Conservation (phyloP, 768 basidiomycete species). For the Cantharellus anzutake region DNA sequence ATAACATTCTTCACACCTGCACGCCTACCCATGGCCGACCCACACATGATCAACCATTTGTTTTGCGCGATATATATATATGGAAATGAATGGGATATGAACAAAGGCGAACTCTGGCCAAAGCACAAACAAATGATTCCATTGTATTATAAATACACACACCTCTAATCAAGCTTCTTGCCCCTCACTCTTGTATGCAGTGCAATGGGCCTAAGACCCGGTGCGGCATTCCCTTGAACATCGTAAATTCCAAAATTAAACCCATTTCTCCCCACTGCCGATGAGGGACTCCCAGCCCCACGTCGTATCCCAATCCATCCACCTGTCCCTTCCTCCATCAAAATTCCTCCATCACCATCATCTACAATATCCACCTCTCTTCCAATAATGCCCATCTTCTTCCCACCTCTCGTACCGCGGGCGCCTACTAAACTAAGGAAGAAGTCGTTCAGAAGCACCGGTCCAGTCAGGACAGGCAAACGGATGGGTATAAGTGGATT, state of each 20-base stretch:
- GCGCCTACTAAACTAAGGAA: background rate
- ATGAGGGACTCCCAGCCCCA: background rate
- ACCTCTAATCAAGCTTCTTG: background rate
- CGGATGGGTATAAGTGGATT: constrained; percentile 58
- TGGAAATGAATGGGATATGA: too few species aligned
- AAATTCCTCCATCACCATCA: background rate
- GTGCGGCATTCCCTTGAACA: background rate
- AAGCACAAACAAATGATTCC: too few species aligned
- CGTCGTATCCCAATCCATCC: background rate
- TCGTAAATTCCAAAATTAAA: background rate
- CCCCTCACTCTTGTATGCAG: background rate
- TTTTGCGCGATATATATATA: too few species aligned
- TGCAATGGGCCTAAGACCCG: background rate
- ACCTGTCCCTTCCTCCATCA: background rate
- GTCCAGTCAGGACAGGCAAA: constrained; percentile 41
- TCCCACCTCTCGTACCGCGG: background rate
- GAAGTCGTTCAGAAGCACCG: background rate
- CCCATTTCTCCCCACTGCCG: background rate
- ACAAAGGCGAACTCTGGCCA: too few species aligned
- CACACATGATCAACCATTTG: too few species aligned
- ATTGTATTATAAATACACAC: too few species aligned
- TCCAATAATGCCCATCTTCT: background rate
- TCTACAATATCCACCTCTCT: background rate
- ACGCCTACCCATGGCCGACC: too few species aligned
- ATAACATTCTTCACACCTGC: too few species aligned